Conservation (phyloP, 2,329 filamentous ascomycete genomes). For the Cordyceps tenuipes region DNA sequence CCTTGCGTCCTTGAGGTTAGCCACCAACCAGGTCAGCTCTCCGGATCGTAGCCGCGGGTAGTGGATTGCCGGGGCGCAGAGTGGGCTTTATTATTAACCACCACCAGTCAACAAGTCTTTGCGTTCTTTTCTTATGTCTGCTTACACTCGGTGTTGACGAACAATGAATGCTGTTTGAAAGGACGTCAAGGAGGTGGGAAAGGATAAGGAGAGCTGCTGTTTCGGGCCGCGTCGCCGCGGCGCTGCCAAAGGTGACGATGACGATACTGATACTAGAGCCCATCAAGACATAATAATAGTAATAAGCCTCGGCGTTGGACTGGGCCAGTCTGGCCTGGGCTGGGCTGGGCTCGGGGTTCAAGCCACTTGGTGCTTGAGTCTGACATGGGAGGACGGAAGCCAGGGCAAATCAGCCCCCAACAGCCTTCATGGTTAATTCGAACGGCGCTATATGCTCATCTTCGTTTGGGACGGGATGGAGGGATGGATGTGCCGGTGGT, state of each 20-base stretch:
- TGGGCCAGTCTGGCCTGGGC: neutral
- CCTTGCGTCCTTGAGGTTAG: neutral
- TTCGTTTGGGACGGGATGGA: neutral
- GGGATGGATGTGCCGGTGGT: neutral
- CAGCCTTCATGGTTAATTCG: conserved; percentile 8
- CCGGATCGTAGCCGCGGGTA: neutral
- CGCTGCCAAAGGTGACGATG: neutral
- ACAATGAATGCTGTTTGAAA: too few species aligned
- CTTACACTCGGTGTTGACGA: too few species aligned
- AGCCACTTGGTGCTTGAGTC: conserved; percentile 1
- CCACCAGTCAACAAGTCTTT: neutral
- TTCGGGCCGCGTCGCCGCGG: too few species aligned
- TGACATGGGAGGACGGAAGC: neutral
- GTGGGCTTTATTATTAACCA: neutral
- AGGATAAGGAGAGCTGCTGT: too few species aligned
- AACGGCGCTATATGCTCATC: neutral
- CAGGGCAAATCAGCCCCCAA: neutral
- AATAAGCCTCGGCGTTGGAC: neutral
- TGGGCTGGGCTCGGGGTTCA: neutral
- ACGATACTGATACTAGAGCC: neutral
- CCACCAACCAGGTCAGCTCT: neutral
- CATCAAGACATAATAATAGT: neutral
- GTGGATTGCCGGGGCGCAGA: neutral
- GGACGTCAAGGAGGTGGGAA: too few species aligned
- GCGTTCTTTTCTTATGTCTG: too few species aligned